A percentile compares a stretch with the other conserved stretches of the same genome.
Evolutionary conservation across 2,329 filamentous ascomycete species (phyloP).

Genomic region (Cladosporium sp.): DNA sequence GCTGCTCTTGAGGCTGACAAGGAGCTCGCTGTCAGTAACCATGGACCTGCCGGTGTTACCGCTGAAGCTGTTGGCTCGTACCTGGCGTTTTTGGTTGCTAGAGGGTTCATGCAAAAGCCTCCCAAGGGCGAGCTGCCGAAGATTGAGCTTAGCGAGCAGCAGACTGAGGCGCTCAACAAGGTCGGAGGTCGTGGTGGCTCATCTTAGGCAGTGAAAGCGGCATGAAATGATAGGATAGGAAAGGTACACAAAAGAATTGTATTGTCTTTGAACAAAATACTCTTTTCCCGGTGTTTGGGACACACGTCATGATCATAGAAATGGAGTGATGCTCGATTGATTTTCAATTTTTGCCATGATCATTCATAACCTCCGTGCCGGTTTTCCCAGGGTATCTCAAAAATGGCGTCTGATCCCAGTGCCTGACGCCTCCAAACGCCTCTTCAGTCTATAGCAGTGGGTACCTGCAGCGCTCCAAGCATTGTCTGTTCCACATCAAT

Average conservation of each 20-base stretch:
- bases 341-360: neutral
- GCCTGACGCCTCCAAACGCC: neutral
- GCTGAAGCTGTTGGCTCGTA: slow-evolving; percentile 61
- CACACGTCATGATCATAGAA: no score
- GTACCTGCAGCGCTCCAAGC: neutral
- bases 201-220: neutral
- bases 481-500: no score
- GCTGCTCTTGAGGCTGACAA: slow-evolving; percentile 61
- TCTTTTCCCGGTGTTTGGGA: no score
- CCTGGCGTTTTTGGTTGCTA: slow-evolving; percentile 57
- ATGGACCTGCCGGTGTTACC: slow-evolving; percentile 50
- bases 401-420: neutral
- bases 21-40: slow-evolving; percentile 46
- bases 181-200: slow-evolving; percentile 50
- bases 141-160: slow-evolving; percentile 42
- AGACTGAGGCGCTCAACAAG: slow-evolving; percentile 46
- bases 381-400: neutral
- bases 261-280: no score
- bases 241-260: neutral
- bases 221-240: neutral
- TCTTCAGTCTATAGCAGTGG: neutral
- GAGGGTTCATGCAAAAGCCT: slow-evolving; percentile 58
- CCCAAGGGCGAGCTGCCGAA: slow-evolving; percentile 37
- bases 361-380: neutral
- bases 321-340: no score